Evolutionary conservation across 371 early-diverging fungal genomes (phyloP).

Genomic region (Sporodiniella umbellata): DNA sequence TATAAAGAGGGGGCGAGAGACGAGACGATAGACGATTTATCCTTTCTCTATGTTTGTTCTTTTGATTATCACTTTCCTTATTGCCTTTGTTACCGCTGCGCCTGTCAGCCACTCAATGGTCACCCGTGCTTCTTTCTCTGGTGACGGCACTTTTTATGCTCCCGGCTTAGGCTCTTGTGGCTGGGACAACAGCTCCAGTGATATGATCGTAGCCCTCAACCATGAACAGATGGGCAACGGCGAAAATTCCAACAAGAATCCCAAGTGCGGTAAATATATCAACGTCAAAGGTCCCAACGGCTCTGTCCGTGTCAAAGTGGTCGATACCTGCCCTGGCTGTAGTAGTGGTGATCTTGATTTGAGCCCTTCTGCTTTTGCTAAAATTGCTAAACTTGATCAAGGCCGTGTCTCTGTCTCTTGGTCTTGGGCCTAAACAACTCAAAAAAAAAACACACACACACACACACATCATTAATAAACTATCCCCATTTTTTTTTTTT

Average conservation of each 20-base stretch:
- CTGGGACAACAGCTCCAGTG: constrained; percentile 3
- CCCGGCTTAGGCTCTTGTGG: constrained; percentile 37
- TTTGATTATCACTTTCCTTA: constrained; percentile 1
- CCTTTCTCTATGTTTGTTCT: no score
- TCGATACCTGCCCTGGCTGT: constrained; percentile 62
- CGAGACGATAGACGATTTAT: no score
- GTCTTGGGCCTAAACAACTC: constrained; percentile 22
- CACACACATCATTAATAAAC: background rate
- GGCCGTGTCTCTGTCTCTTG: constrained; percentile 55
- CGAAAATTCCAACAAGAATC: constrained; percentile 30
- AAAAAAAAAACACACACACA: no score
- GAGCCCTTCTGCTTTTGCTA: constrained; percentile 51
- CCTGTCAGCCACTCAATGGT: constrained; percentile 6
- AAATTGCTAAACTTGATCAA: constrained; percentile 42
- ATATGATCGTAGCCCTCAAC: constrained; percentile 27
- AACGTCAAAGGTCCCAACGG: constrained; percentile 45
- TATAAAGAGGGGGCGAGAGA: background rate
- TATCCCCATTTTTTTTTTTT: no score
- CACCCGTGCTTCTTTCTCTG: constrained; percentile 14
- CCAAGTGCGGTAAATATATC: constrained; percentile 53
- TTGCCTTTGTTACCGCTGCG: constrained; percentile 15
- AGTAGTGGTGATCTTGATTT: constrained; percentile 54
- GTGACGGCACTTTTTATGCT: constrained; percentile 43
- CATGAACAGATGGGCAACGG: constrained; percentile 22
- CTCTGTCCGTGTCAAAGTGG: constrained; percentile 46